Conservation (phyloP, 306 rosid species). For the Cicer chorassanicum region DNA sequence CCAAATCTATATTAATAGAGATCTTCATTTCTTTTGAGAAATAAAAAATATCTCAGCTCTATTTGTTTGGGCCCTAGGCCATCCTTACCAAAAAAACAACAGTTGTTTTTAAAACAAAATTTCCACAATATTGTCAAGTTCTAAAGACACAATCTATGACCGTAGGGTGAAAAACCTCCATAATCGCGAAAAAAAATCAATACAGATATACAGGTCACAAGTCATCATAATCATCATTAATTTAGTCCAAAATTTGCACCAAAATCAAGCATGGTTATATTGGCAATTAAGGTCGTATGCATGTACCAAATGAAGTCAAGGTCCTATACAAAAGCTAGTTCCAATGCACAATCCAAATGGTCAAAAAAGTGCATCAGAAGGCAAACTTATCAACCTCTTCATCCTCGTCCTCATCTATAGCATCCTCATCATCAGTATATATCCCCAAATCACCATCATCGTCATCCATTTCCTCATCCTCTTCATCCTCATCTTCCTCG, state of each 20-base stretch:
- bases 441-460: slow-evolving; percentile 7
- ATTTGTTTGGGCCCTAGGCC: no score
- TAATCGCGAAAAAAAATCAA: no score
- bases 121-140: no score
- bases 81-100: no score
- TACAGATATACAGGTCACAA: not conserved
- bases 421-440: slow-evolving; percentile 7
- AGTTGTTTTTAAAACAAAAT: no score
- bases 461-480: slow-evolving; percentile 25
- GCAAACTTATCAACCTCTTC: slow-evolving; percentile 26
- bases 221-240: not conserved
- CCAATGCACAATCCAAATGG: slow-evolving; percentile 11
- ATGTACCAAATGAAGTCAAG: slow-evolving; percentile 34
- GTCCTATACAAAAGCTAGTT: slow-evolving; percentile 23
- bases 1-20: no score
- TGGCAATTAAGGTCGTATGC: slow-evolving; percentile 2
- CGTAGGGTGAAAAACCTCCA: not conserved
- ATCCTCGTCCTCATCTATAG: slow-evolving; percentile 26
- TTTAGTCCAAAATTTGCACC: not conserved
- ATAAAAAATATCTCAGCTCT: no score
- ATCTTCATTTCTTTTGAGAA: no score
- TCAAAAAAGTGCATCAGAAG: slow-evolving; percentile 11
- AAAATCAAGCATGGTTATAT: slow-evolving; percentile 13
- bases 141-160: no score
- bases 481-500: slow-evolving; percentile 5